Percentiles rank a stretch among this genome's conserved stretches.
Evolutionary conservation across 2,329 filamentous ascomycete genomes (phyloP).

Genomic region (Epichloe coenophiala): DNA sequence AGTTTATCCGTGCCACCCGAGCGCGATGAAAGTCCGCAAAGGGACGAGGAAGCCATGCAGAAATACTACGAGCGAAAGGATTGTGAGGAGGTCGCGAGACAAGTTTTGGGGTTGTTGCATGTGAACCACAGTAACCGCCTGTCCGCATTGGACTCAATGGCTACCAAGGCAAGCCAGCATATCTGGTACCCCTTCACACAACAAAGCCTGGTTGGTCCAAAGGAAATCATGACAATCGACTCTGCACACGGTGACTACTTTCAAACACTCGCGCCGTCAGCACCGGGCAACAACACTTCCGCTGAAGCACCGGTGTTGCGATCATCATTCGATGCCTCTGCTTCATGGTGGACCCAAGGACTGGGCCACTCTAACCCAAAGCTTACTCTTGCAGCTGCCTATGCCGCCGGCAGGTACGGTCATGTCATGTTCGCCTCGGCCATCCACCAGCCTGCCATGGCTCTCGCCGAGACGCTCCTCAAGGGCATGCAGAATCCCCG

Average conservation of each 20-base stretch:
- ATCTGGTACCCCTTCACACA: slow-evolving; percentile 90
- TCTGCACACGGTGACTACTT: slow-evolving; percentile 71
- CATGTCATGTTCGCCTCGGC: slow-evolving; percentile 80
- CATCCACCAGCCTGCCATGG: slow-evolving; percentile 64
- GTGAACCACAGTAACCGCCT: slow-evolving; percentile 42
- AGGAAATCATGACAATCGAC: slow-evolving; percentile 62
- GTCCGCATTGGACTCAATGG: slow-evolving; percentile 45
- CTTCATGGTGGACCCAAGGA: slow-evolving; percentile 87
- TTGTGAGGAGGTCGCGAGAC: slow-evolving; percentile 22
- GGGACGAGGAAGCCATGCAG: slow-evolving; percentile 44
- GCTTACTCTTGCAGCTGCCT: slow-evolving; percentile 60
- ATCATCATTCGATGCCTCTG: slow-evolving; percentile 68
- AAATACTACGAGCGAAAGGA: slow-evolving; percentile 47
- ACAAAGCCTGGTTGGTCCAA: slow-evolving; percentile 47
- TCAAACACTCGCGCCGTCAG: slow-evolving; percentile 33
- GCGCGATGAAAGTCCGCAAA: slow-evolving; percentile 20
- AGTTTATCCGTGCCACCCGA: slow-evolving; percentile 47
- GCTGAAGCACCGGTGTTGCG: slow-evolving; percentile 10
- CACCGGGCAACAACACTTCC: background rate
- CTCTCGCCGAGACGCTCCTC: slow-evolving; percentile 53
- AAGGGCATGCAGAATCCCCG: slow-evolving; percentile 47
- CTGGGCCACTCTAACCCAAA: slow-evolving; percentile 65
- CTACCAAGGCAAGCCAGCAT: slow-evolving; percentile 41
- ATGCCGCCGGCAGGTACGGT: slow-evolving; percentile 72
- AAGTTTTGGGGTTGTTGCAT: slow-evolving; percentile 37